A percentile compares a stretch with the other conserved stretches of the same genome.
phyloP scores from a whole-genome alignment of 257 asterid genomes.

The Ehretia macrophylla region DNA sequence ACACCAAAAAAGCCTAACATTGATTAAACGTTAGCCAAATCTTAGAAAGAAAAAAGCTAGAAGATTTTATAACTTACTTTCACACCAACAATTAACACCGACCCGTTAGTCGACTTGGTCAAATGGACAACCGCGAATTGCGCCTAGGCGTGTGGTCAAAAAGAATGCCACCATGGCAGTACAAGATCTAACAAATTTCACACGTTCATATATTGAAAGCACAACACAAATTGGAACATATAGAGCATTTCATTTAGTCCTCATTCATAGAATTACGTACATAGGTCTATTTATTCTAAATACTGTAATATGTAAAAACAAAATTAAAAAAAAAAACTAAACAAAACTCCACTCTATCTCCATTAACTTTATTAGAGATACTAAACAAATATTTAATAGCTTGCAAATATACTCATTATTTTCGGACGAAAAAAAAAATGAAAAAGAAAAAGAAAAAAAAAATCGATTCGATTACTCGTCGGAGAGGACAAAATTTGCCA shows the following conservation, averaged over 20 bases:
- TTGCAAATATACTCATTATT: conserved; percentile 10
- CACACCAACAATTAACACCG: conserved; percentile 18
- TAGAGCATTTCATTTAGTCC: no score
- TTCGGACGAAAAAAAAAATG: neutral
- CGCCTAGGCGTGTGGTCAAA: conserved; percentile 37
- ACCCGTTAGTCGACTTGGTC: conserved; percentile 19
- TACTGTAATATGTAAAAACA: neutral
- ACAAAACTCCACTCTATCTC: no score
- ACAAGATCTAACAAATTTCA: conserved; percentile 1
- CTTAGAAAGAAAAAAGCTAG: neutral
- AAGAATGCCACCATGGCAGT: conserved; percentile 30
- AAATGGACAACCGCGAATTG: conserved; percentile 38
- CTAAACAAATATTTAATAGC: conserved; percentile 14
- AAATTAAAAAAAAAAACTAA: no score
- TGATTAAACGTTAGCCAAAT: neutral
- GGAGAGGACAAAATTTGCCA: conserved; percentile 63
- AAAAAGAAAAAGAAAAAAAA: neutral
- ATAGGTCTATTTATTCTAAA: neutral
- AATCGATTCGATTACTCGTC: conserved; percentile 29
- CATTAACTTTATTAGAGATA: no score
- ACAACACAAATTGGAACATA: no score
- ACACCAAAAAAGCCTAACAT: neutral
- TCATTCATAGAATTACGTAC: no score
- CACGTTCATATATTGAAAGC: no score
- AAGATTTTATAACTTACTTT: conserved; percentile 10